Base-by-base conservation (phyloP, 176 grass and related monocot species). In the Urochloa ruziziensis region DNA sequence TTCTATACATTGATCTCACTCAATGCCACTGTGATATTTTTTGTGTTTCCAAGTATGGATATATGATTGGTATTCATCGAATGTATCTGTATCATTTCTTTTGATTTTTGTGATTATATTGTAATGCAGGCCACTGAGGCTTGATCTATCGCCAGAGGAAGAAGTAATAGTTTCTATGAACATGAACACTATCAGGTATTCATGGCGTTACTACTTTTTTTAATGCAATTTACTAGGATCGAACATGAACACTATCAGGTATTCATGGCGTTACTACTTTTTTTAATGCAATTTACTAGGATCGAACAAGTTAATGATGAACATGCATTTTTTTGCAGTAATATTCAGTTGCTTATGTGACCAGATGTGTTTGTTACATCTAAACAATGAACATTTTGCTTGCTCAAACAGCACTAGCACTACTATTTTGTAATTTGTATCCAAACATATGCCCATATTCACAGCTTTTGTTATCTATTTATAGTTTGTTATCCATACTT, bases 81-180 rank as follows among this genome's bases (percentile, higher is more conserved):
- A 39, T 78, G 67, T 51, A 67, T 81, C 17, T 47, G 17, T 83
- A 40, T 70, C 13, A 77, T 3, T 60, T 84, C 6, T 84, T 52
- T 37, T 77, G 43, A 46, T 7, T 80, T 67, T 33, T 85, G 27
- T 74, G 32, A 82, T 83, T 82, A 61, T 89, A 56, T 89, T 33
- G 36, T 81, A 67, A 73, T 63, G 78, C 83, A 95, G 96, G 77
- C 93, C 93, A 73, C 73, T 92, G 75, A 98, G 73, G 75, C 92
- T 98, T 88, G 96, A 98, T 77, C 77, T 98, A 59, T 98, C 93
- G 62, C 96, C 96, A 3, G 96, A 98, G 81, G 96, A 98, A 47
- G 96, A 98, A 94, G 80, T 95, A 53, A 80, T 90, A 17, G 89
- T 90, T 90, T 98, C 93, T 70, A 98, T 95, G 87, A 77, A 98